A percentile compares a stretch with the other conserved stretches of the same genome.
Evolutionary conservation across 371 early-diverging fungal genomes (phyloP).

Genomic region (Astathelohania contejeani): DNA sequence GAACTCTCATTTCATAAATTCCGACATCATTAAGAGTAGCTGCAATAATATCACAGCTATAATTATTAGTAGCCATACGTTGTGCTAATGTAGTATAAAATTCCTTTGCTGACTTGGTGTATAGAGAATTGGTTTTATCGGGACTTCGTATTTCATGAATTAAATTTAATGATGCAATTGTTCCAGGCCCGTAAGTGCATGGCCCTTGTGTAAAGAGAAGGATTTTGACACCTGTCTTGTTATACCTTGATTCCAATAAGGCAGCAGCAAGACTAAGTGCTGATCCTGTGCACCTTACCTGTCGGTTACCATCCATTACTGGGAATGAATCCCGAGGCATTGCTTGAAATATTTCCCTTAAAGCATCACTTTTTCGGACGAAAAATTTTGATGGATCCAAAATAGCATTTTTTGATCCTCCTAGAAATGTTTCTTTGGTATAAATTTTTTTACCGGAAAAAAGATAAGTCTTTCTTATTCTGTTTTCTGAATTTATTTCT

Average conservation of each 20-base stretch:
- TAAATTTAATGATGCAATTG: slow-evolving; percentile 73
- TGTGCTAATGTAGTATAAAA: slow-evolving; percentile 76
- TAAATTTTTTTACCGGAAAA: slow-evolving; percentile 94
- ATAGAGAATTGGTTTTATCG: slow-evolving; percentile 73
- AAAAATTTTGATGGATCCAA: slow-evolving; percentile 54
- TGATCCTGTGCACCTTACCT: slow-evolving; percentile 86
- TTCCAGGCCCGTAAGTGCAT: slow-evolving; percentile 89
- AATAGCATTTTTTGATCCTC: slow-evolving; percentile 48
- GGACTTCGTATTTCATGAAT: slow-evolving; percentile 84
- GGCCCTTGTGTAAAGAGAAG: slow-evolving; percentile 93
- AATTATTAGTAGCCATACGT: slow-evolving; percentile 65
- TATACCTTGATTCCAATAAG: slow-evolving; percentile 60
- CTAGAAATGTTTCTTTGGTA: slow-evolving; percentile 72
- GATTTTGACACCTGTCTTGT: slow-evolving; percentile 75
- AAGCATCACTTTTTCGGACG: slow-evolving; percentile 56
- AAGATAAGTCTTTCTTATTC: slow-evolving; percentile 78
- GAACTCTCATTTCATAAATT: slow-evolving; percentile 79
- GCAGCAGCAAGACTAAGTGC: slow-evolving; percentile 85
- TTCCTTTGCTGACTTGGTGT: slow-evolving; percentile 68
- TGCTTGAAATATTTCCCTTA: slow-evolving; percentile 81
- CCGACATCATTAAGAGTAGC: slow-evolving; percentile 86
- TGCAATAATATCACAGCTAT: slow-evolving; percentile 70
- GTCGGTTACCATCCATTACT: slow-evolving; percentile 72
- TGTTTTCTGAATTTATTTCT: slow-evolving; percentile 55
- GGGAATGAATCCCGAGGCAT: slow-evolving; percentile 96